A percentile compares a stretch with the other conserved stretches of the same genome.
Evolutionary conservation across 2,329 filamentous ascomycete genomes (phyloP).

Genomic region (Colletotrichum sansevieriae): DNA sequence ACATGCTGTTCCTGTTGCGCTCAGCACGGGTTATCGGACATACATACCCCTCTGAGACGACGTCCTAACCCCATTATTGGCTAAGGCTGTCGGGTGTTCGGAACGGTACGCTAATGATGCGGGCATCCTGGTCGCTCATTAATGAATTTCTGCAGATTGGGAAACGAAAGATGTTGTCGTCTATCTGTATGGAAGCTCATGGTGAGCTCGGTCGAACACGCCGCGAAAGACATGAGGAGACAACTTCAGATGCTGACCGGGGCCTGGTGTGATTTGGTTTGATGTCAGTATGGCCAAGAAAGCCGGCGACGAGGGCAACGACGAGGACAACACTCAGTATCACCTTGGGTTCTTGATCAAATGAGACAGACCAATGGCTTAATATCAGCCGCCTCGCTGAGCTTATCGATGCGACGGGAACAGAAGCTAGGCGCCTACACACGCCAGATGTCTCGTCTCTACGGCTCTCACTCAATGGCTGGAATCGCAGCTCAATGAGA

Average conservation of each 20-base stretch:
- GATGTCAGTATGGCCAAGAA: too few species aligned
- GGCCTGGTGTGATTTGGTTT: too few species aligned
- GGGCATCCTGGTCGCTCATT: slow-evolving; percentile 7
- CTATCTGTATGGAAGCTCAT: background rate
- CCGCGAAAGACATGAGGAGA: slow-evolving; percentile 1
- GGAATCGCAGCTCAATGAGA: background rate
- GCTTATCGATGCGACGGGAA: too few species aligned
- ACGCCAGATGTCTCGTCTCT: too few species aligned
- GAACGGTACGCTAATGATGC: slow-evolving; percentile 29
- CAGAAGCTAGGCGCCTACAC: too few species aligned
- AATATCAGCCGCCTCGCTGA: too few species aligned
- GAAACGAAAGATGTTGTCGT: slow-evolving; percentile 10
- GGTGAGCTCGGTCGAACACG: background rate
- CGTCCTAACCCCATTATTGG: slow-evolving; percentile 1
- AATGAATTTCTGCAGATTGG: slow-evolving; percentile 27
- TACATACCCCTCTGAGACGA: slow-evolving; percentile 28
- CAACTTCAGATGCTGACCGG: background rate
- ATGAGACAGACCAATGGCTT: too few species aligned
- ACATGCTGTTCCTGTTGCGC: background rate
- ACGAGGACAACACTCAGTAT: too few species aligned
- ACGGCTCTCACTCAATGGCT: too few species aligned
- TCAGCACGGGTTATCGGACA: slow-evolving; percentile 15
- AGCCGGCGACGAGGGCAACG: too few species aligned
- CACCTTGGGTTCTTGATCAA: too few species aligned
- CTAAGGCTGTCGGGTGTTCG: slow-evolving; percentile 12